Evolutionary conservation across 1,139 yeast genomes (phyloP).

Genomic region (Yamadazyma aaseri): DNA sequence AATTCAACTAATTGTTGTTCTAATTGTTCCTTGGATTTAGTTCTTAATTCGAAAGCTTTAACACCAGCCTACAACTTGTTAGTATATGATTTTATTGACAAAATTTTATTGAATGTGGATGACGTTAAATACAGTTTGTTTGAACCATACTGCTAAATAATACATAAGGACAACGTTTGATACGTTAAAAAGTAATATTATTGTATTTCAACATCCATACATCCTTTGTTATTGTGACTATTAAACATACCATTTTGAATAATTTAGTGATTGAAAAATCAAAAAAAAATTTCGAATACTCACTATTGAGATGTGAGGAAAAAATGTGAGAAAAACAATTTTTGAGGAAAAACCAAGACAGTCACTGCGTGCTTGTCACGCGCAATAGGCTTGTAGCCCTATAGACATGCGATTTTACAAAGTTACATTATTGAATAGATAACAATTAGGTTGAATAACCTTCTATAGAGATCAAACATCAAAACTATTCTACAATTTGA

Average conservation of each 20-base stretch:
- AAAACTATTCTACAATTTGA: too few species aligned
- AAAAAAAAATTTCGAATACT: conserved; percentile 9
- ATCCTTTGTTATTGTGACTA: neutral
- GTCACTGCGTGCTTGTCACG: conserved; percentile 2
- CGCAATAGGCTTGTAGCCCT: conserved; percentile 7
- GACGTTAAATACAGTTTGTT: too few species aligned
- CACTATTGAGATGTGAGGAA: conserved; percentile 6
- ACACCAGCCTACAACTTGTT: conserved; percentile 66
- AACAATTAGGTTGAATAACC: too few species aligned
- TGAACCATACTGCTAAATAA: too few species aligned
- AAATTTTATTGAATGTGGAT: too few species aligned
- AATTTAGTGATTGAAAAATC: conserved; percentile 11
- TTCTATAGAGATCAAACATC: too few species aligned
- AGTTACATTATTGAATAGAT: too few species aligned
- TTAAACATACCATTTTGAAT: conserved; percentile 14
- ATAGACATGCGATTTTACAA: neutral
- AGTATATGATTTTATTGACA: too few species aligned
- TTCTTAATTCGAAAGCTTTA: conserved; percentile 95
- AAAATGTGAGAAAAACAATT: conserved; percentile 1
- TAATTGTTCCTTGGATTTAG: conserved; percentile 96
- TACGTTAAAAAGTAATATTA: too few species aligned
- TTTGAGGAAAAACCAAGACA: conserved; percentile 2
- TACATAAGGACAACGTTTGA: too few species aligned
- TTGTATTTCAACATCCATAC: too few species aligned
- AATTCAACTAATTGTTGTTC: conserved; percentile 92